Evolutionary conservation across 148 eudicot genomes (phyloP).

Genomic region (Chenopodium quinoa): DNA sequence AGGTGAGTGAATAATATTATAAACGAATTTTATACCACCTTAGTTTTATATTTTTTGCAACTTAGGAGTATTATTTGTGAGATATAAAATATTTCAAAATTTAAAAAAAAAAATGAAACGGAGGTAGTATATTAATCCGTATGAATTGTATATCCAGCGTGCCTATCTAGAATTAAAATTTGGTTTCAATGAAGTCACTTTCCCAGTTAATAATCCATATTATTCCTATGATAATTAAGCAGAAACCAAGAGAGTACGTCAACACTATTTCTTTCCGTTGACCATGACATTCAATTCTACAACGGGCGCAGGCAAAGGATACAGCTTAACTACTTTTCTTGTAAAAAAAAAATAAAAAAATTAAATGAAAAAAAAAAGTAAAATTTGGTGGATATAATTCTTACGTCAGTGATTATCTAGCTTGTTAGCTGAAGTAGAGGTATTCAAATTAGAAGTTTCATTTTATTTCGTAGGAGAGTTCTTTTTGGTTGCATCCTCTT

Average conservation of each 20-base stretch:
- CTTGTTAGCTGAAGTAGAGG: not conserved
- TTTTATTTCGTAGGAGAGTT: not conserved
- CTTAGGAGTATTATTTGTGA: too few species aligned
- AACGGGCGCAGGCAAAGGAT: not conserved
- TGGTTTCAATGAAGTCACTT: not conserved
- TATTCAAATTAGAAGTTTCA: not conserved
- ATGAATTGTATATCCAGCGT: not conserved
- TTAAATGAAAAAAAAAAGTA: not conserved
- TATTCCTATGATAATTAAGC: not conserved
- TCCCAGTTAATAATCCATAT: not conserved
- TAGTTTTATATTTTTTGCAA: too few species aligned
- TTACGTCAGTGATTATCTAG: conserved; percentile 6
- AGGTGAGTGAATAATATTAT: too few species aligned
- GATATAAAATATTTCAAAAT: too few species aligned
- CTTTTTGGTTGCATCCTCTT: not conserved
- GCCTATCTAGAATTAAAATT: not conserved
- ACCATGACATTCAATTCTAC: not conserved
- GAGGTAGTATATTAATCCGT: too few species aligned
- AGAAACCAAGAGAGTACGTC: not conserved
- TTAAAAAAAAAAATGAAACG: too few species aligned
- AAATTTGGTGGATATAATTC: not conserved
- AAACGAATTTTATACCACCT: too few species aligned
- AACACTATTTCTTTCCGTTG: not conserved
- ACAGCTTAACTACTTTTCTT: too few species aligned
- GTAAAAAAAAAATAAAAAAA: too few species aligned